A percentile compares a stretch with the other conserved stretches of the same genome.
These are phyloP conservation scores for Elaeis guineensis DNA, from an alignment of 176 grass and related monocot genomes.

Conservation along the genomic window DNA sequence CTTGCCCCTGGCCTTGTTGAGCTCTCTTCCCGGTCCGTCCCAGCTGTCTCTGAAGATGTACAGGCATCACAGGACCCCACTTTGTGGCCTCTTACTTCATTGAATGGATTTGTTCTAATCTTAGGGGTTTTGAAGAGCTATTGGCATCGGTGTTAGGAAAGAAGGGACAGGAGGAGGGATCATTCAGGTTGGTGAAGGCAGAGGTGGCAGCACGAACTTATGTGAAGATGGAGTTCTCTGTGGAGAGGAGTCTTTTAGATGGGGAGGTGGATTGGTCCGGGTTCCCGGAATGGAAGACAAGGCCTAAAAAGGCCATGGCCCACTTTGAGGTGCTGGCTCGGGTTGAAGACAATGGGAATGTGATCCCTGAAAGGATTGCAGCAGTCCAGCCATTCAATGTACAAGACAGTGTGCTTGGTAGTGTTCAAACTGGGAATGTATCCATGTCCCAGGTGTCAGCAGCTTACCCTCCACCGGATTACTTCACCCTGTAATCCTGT, in stretches of 20 bases:
- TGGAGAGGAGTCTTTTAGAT: conserved; percentile 50
- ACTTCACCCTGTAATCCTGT: conserved; percentile 62
- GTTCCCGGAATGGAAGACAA: conserved; percentile 57
- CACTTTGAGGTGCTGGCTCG: conserved; percentile 80
- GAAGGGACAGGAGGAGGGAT: conserved; percentile 49
- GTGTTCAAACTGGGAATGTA: conserved; percentile 40
- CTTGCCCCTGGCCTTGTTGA: conserved; percentile 65
- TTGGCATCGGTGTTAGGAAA: conserved; percentile 54
- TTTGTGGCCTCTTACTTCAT: conserved; percentile 71
- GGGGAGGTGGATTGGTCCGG: conserved; percentile 48
- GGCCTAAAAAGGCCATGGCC: conserved; percentile 44
- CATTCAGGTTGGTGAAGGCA: conserved; percentile 59
- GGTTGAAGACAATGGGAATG: conserved; percentile 51
- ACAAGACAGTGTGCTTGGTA: conserved; percentile 24
- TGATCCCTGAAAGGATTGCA: conserved; percentile 61
- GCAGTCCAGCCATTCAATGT: conserved; percentile 39
- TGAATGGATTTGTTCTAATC: conserved; percentile 56
- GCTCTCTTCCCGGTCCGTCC: conserved; percentile 45
- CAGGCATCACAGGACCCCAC: conserved; percentile 15
- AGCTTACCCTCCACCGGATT: conserved; percentile 16
- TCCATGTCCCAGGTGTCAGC: conserved; percentile 39
- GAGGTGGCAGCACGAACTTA: conserved; percentile 67
- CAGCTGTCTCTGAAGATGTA: conserved; percentile 22
- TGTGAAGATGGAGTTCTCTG: conserved; percentile 67
- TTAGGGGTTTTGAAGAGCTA: conserved; percentile 71